phyloP scores from a whole-genome alignment of 2,329 filamentous ascomycete species.

The Fusarium sp. region DNA sequence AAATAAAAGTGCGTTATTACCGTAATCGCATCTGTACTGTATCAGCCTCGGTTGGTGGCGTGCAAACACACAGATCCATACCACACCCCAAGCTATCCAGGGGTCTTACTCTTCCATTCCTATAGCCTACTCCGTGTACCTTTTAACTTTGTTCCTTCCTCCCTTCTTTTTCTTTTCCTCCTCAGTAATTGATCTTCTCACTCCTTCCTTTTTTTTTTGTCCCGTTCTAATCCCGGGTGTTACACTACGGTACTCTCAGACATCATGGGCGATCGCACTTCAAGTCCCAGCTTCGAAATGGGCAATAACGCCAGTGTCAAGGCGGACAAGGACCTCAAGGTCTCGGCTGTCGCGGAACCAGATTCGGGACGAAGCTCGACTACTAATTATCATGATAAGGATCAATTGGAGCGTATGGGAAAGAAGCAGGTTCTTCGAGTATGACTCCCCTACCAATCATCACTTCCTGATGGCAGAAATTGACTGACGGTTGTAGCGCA shows the following conservation, averaged over 20 bases:
- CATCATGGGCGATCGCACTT: slow-evolving; percentile 36
- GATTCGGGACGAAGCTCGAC: slow-evolving; percentile 27
- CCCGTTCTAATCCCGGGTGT: neutral
- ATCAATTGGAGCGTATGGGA: slow-evolving; percentile 45
- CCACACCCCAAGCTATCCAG: slow-evolving; percentile 3
- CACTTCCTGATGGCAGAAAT: too few species aligned
- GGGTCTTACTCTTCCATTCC: slow-evolving; percentile 2
- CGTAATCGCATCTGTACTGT: neutral
- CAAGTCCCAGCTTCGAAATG: slow-evolving; percentile 41
- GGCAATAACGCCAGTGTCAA: slow-evolving; percentile 36
- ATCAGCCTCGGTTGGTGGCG: slow-evolving; percentile 23
- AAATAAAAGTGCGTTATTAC: neutral
- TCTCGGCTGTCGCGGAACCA: slow-evolving; percentile 31
- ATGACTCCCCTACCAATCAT: neutral
- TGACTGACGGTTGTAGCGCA: slow-evolving; percentile 49
- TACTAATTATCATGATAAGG: slow-evolving; percentile 36
- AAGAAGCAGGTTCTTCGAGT: slow-evolving; percentile 46
- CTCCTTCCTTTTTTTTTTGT: too few species aligned
- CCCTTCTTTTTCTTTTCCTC: neutral
- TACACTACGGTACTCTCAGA: neutral
- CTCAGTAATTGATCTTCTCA: neutral
- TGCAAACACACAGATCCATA: neutral
- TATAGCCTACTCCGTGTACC: neutral
- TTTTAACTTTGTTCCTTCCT: slow-evolving; percentile 6
- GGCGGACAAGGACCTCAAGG: slow-evolving; percentile 11